Conservation (phyloP, 192 early-diverging fungal genomes). For the Podila verticillata region DNA sequence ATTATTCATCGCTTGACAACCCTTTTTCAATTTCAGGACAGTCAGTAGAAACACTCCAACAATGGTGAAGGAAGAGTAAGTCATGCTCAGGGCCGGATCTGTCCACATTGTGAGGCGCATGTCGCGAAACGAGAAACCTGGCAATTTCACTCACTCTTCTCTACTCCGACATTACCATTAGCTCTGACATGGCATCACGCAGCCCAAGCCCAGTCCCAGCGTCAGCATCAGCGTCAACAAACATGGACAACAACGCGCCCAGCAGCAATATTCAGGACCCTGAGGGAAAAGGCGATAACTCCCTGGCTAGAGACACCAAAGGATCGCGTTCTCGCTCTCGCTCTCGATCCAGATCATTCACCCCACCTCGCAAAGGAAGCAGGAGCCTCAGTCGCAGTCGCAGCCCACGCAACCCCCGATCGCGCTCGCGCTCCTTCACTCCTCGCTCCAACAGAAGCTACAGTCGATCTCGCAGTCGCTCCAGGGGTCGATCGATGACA, state of each 20-base stretch:
- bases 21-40: not conserved
- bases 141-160: not conserved
- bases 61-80: constrained; percentile 3
- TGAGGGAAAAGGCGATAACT: not conserved
- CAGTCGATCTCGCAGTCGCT: constrained; percentile 1
- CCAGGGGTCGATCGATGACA: constrained; percentile 25
- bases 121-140: no score
- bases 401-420: constrained; percentile 9
- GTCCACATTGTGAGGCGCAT: not conserved
- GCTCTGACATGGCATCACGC: constrained; percentile 40
- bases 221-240: not conserved
- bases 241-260: constrained; percentile 4
- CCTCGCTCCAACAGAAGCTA: constrained; percentile 1
- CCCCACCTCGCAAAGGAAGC: constrained; percentile 5
- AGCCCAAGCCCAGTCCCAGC: constrained; percentile 30
- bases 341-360: constrained; percentile 12
- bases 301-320: not conserved
- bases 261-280: not conserved
- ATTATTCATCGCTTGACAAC: not conserved
- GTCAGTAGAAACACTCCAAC: not conserved
- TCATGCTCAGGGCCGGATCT: not conserved
- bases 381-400: not conserved
- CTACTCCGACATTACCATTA: not conserved
- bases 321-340: constrained; percentile 21
- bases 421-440: constrained; percentile 14